A percentile compares a stretch with the other conserved stretches of the same genome.
Evolutionary conservation across 768 basidiomycete species (phyloP).

Genomic region (Suillus subluteus): DNA sequence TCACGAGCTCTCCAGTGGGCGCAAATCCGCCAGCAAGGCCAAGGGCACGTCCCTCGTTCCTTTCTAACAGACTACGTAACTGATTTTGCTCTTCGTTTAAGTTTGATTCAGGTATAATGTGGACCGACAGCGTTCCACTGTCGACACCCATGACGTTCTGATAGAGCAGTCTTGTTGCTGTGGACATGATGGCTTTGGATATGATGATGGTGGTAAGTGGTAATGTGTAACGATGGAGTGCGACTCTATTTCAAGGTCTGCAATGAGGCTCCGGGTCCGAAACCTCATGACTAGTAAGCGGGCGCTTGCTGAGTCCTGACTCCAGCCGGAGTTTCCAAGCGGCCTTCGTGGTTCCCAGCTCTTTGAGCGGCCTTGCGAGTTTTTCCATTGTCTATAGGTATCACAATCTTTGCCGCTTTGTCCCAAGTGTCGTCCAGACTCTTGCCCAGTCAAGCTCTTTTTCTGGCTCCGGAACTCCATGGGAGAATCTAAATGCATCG

Average conservation of each 20-base stretch:
- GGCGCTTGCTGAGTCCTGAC: background rate
- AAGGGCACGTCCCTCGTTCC: slow-evolving; percentile 37
- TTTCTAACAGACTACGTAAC: slow-evolving; percentile 28
- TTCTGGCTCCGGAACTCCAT: background rate
- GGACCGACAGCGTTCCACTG: slow-evolving; percentile 23
- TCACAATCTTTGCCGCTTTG: slow-evolving; percentile 2
- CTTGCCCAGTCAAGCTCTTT: background rate
- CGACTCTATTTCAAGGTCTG: background rate
- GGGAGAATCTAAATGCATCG: background rate
- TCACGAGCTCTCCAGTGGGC: slow-evolving; percentile 24
- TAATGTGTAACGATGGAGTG: slow-evolving; percentile 5
- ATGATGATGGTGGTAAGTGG: background rate
- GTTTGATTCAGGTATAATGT: slow-evolving; percentile 21
- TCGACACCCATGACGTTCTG: slow-evolving; percentile 33
- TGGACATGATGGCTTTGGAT: slow-evolving; percentile 10
- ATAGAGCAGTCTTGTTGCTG: slow-evolving; percentile 22
- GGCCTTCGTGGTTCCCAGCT: background rate
- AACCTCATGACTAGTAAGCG: background rate
- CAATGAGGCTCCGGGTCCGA: background rate
- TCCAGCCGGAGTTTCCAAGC: background rate
- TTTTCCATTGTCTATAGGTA: background rate
- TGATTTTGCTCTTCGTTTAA: slow-evolving; percentile 27
- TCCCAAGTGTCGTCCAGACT: background rate
- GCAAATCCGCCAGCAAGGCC: slow-evolving; percentile 32
- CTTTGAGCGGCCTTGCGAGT: background rate